Evolutionary conservation across 805 yeast genomes (phyloP).

Genomic region (Sugiyamaella smithiae): DNA sequence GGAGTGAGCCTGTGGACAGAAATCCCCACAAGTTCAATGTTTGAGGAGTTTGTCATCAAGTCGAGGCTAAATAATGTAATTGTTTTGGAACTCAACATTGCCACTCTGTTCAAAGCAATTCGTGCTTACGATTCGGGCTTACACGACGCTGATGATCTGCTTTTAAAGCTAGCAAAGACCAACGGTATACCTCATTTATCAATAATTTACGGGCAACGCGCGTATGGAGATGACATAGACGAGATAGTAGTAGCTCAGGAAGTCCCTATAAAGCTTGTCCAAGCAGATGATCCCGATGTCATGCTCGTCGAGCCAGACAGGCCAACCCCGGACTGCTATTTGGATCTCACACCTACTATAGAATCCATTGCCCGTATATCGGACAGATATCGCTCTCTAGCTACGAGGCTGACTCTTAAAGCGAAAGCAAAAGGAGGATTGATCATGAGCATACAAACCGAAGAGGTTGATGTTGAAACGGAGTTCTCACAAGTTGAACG

Average conservation of each 20-base stretch:
- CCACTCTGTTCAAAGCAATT: constrained; percentile 56
- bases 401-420: constrained; percentile 22
- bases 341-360: constrained; percentile 39
- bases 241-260: constrained; percentile 32
- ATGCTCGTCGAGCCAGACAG: constrained; percentile 60
- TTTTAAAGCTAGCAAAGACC: constrained; percentile 25
- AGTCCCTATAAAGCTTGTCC: constrained; percentile 65
- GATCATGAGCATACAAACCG: neutral
- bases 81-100: constrained; percentile 60
- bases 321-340: constrained; percentile 51
- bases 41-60: constrained; percentile 50
- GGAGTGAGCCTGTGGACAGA: constrained; percentile 73
- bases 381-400: constrained; percentile 33
- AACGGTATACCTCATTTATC: constrained; percentile 53
- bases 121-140: constrained; percentile 47
- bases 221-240: constrained; percentile 43
- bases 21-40: constrained; percentile 42
- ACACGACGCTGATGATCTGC: constrained; percentile 32
- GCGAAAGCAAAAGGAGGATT: constrained; percentile 23
- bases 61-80: constrained; percentile 54
- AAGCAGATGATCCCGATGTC: constrained; percentile 50
- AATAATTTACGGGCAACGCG: constrained; percentile 55
- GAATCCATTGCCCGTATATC: constrained; percentile 37
- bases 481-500: neutral
- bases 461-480: neutral